Evolutionary conservation across 2,329 filamentous ascomycete species (phyloP), one percentile per base, ranked within the genome.

Genomic region (Trichoderma koningii): DNA sequence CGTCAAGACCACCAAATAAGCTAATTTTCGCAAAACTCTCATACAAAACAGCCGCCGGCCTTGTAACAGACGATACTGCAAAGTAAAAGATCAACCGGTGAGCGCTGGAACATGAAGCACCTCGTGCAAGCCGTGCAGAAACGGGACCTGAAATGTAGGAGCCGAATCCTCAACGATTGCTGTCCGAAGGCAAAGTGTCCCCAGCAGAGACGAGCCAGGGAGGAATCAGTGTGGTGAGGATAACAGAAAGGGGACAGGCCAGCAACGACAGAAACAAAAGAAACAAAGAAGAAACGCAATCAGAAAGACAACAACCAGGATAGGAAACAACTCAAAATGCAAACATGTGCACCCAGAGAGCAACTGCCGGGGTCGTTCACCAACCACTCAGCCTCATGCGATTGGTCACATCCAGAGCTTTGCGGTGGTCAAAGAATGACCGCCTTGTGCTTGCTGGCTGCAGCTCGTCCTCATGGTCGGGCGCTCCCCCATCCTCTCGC

Each of bases 401-500:
- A 26, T 14, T 17, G 12, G 60, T 50, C 26, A 4, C 23, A 1
- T 47, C 26, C 28, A 63, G 23, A 9, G 50, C 50, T 4, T 21
- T 51, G 1, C 15, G 34, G 12, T 45, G 26, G 50, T 63, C 60
- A 34, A 47, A 63, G 12, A 55, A 63, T 5, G 34, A 38, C 9
- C 23, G n/a, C 15, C 28, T 28, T 7, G 19, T 19, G 15, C 55
- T 42, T 9, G 5, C 5, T 12, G 64, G 67, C 41, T 71, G 71
- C 12, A 66, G 50, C 64, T 72, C 71, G 17, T 72, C 66, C 10
- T 66, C 26, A 30, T 69, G 68, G 42, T 71, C 70, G 2, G 66
- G 66, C 61, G 67, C 61, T 21, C 65, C 67, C 10, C 67, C 69
- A 34, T 70, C 67, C 19, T 42, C 9, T 38, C 64, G 28, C 2